Evolutionary conservation across 2,329 filamentous ascomycete genomes (phyloP).

Genomic region (Aureobasidium zeae): DNA sequence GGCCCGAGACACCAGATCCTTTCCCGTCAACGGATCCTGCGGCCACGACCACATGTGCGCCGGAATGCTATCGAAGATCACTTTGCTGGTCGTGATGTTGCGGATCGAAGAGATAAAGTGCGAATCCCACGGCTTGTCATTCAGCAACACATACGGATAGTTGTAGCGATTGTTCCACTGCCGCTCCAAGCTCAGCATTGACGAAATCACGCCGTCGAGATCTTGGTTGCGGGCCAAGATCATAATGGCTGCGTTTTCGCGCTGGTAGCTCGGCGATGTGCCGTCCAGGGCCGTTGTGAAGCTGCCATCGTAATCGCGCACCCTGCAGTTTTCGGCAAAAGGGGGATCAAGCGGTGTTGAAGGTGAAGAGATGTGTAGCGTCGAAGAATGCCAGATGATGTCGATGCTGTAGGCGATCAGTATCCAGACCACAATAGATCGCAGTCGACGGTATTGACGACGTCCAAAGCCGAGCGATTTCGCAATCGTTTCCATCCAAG

Average conservation of each 20-base stretch:
- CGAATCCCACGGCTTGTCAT: constrained; percentile 36
- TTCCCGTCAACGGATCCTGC: neutral
- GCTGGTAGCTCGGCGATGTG: too few species aligned
- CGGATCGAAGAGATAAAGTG: constrained; percentile 28
- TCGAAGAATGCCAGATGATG: too few species aligned
- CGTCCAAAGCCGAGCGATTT: too few species aligned
- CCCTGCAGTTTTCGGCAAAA: too few species aligned
- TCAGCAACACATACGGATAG: constrained; percentile 41
- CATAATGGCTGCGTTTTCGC: constrained; percentile 21
- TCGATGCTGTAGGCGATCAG: too few species aligned
- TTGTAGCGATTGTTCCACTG: constrained; percentile 42
- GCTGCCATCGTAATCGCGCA: too few species aligned
- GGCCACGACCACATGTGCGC: constrained; percentile 36
- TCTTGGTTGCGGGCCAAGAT: constrained; percentile 42
- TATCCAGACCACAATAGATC: too few species aligned
- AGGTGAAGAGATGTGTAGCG: too few species aligned
- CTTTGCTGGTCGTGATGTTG: constrained; percentile 28
- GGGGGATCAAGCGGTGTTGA: too few species aligned
- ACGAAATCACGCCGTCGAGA: constrained; percentile 32
- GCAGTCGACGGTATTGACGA: too few species aligned
- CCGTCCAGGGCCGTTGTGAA: too few species aligned
- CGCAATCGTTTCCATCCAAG: too few species aligned
- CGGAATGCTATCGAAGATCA: constrained; percentile 37
- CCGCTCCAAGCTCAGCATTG: constrained; percentile 35
- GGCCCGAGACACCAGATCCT: constrained; percentile 17